Evolutionary conservation across 805 yeast species (phyloP).

Genomic region (Millerago galiae): DNA sequence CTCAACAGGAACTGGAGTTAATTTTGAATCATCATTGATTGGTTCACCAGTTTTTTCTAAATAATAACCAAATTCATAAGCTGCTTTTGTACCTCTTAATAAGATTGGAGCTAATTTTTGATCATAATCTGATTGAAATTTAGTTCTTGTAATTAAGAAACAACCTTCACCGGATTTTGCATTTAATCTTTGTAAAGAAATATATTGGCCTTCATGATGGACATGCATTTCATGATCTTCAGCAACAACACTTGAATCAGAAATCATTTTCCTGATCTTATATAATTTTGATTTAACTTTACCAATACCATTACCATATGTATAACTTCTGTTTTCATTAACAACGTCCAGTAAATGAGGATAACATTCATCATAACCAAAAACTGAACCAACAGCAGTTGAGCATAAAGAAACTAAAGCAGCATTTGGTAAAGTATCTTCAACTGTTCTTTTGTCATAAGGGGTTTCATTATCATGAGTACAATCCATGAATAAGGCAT

Average conservation of each 20-base stretch:
- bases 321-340: constrained; percentile 60
- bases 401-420: constrained; percentile 91
- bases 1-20: constrained; percentile 64
- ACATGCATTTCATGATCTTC: constrained; percentile 86
- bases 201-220: constrained; percentile 89
- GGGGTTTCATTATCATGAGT: constrained; percentile 95
- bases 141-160: constrained; percentile 82
- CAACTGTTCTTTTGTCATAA: constrained; percentile 81
- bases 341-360: constrained; percentile 81
- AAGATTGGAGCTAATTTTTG: constrained; percentile 54
- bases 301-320: constrained; percentile 59
- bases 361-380: constrained; percentile 90
- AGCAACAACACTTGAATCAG: constrained; percentile 36
- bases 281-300: constrained; percentile 58
- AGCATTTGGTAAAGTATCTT: constrained; percentile 91
- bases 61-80: constrained; percentile 51
- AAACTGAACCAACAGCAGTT: constrained; percentile 89
- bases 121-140: constrained; percentile 43
- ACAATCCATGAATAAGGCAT: constrained; percentile 95
- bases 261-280: constrained; percentile 49
- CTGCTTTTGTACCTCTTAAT: constrained; percentile 54
- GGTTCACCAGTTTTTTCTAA: constrained; percentile 48
- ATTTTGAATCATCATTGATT: constrained; percentile 29
- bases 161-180: constrained; percentile 83
- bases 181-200: constrained; percentile 82